These are phyloP conservation scores for Apiotrichum gamsii DNA, from an alignment of 1,284 basidiomycete species.

Conservation along the genomic window DNA sequence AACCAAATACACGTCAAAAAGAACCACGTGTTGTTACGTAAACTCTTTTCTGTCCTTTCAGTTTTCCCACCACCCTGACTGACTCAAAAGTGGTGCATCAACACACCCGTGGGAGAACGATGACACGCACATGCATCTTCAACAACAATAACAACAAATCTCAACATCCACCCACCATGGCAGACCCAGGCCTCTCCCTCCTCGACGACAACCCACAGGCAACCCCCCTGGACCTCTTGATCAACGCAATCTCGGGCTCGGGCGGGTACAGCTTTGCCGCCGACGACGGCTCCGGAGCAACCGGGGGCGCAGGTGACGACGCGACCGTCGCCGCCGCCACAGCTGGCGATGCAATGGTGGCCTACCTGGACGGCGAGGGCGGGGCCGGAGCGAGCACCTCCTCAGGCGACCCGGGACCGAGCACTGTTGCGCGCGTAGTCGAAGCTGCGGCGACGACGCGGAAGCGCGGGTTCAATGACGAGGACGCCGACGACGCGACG, in stretches of 20 bases:
- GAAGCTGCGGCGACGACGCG: not conserved
- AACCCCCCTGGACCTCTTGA: conserved; percentile 37
- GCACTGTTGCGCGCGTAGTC: conserved; percentile 1
- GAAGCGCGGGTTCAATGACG: not conserved
- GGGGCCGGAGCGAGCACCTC: too few relatives aligned
- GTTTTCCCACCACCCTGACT: too few relatives aligned
- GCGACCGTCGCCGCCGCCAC: not conserved
- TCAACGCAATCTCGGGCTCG: conserved; percentile 38
- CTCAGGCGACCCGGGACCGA: not conserved
- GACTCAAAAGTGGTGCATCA: not conserved
- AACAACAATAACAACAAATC: conserved; percentile 9
- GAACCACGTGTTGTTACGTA: too few relatives aligned
- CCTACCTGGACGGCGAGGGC: not conserved
- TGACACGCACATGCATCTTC: conserved; percentile 7
- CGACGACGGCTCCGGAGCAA: not conserved
- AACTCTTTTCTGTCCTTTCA: too few relatives aligned
- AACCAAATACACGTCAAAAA: too few relatives aligned
- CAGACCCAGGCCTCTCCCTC: conserved; percentile 2
- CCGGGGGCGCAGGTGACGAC: not conserved
- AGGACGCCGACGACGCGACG: not conserved
- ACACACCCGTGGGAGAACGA: conserved; percentile 10
- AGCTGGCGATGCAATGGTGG: conserved; percentile 1
- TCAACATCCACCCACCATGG: too few relatives aligned
- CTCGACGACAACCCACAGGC: conserved; percentile 16
- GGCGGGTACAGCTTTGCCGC: conserved; percentile 3